These are phyloP conservation scores for Aspergillus fischeri DNA, from an alignment of 2,329 filamentous ascomycete species.

Conservation along the genomic window DNA sequence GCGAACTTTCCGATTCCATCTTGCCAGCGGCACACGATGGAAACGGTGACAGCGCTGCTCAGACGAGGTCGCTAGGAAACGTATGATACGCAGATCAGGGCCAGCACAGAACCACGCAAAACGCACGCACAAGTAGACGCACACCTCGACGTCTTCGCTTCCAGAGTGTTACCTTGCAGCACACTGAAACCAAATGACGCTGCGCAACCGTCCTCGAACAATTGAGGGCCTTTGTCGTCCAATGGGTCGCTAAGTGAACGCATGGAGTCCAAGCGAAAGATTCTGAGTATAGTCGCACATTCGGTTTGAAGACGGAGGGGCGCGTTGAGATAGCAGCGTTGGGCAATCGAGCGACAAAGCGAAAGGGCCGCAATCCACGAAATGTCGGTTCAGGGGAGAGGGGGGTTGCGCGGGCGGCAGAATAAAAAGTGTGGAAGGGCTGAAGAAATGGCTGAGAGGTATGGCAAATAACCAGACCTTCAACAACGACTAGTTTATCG, in stretches of 20 bases:
- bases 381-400: slow-evolving; percentile 14
- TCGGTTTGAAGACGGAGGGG: slow-evolving; percentile 24
- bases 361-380: slow-evolving; percentile 17
- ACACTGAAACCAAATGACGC: slow-evolving; percentile 21
- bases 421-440: slow-evolving; percentile 16
- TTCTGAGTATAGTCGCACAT: slow-evolving; percentile 31
- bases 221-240: slow-evolving; percentile 31
- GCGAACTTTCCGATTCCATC: slow-evolving; percentile 41
- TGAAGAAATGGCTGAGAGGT: slow-evolving; percentile 14
- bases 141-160: slow-evolving; percentile 8
- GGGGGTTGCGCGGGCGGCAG: slow-evolving; percentile 4
- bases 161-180: slow-evolving; percentile 19
- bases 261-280: slow-evolving; percentile 35
- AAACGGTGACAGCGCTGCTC: slow-evolving; percentile 18
- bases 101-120: slow-evolving; percentile 7
- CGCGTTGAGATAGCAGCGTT: slow-evolving; percentile 13
- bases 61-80: slow-evolving; percentile 22
- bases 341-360: slow-evolving; percentile 12
- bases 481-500: slow-evolving; percentile 12
- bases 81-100: slow-evolving; percentile 19
- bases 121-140: slow-evolving; percentile 16
- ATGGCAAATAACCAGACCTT: slow-evolving; percentile 17
- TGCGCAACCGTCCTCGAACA: slow-evolving; percentile 29
- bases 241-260: slow-evolving; percentile 32
- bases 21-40: slow-evolving; percentile 22